phyloP scores from a whole-genome alignment of 306 rosid species.

The Fragaria ananassa region DNA sequence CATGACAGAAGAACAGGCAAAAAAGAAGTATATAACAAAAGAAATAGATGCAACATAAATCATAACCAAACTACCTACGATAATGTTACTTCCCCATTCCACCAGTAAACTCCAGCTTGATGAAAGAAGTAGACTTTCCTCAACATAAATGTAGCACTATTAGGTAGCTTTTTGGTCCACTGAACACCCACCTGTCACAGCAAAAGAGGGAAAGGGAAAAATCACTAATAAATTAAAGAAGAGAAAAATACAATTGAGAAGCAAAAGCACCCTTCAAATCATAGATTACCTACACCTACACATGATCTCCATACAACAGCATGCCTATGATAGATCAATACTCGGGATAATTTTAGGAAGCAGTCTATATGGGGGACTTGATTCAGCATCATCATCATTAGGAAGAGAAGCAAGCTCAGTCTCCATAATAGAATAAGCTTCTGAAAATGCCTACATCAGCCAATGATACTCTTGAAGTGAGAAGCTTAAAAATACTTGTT shows the following conservation, averaged over 20 bases:
- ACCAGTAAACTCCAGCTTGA: slow-evolving; percentile 1
- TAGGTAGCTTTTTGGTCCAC: too few relatives aligned
- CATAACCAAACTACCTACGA: background rate
- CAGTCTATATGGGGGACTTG: slow-evolving; percentile 46
- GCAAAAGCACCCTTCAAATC: slow-evolving; percentile 16
- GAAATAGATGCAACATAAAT: background rate
- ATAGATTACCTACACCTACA: slow-evolving; percentile 41
- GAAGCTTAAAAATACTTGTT: background rate
- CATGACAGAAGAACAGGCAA: background rate
- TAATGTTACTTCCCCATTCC: background rate
- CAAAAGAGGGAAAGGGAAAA: background rate
- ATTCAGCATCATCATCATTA: slow-evolving; percentile 43
- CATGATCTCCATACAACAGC: slow-evolving; percentile 19
- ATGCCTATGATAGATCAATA: slow-evolving; percentile 53
- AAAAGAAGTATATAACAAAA: too few relatives aligned
- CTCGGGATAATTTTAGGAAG: slow-evolving; percentile 75
- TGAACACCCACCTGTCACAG: background rate
- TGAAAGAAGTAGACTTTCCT: background rate
- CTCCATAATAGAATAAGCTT: slow-evolving; percentile 77
- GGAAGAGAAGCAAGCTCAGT: slow-evolving; percentile 50
- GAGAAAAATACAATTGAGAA: background rate
- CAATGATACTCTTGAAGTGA: slow-evolving; percentile 23
- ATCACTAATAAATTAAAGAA: background rate
- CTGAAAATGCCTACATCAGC: slow-evolving; percentile 75
- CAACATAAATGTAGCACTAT: background rate